Evolutionary conservation across 2,329 filamentous ascomycete species (phyloP).

Genomic region (Alternaria sp.): DNA sequence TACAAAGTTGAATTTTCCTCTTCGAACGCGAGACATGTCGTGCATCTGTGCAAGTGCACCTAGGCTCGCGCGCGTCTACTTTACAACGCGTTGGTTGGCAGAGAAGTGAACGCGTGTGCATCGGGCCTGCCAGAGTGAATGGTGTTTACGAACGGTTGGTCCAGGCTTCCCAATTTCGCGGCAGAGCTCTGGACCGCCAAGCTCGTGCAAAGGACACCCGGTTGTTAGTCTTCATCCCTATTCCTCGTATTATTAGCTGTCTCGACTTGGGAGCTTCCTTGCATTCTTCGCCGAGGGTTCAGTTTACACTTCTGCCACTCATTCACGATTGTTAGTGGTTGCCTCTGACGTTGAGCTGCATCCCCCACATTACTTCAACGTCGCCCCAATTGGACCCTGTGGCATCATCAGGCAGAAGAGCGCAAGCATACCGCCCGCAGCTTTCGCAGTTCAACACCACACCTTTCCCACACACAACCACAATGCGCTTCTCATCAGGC

Average conservation of each 20-base stretch:
- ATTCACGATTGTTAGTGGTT: slow-evolving; percentile 17
- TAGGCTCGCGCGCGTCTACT: neutral
- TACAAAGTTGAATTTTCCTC: neutral
- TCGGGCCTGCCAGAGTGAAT: neutral
- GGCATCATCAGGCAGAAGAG: slow-evolving; percentile 31
- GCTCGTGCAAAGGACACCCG: slow-evolving; percentile 3
- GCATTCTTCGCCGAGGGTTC: neutral
- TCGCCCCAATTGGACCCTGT: slow-evolving; percentile 29
- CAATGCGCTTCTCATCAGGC: slow-evolving; percentile 62
- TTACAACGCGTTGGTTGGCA: neutral
- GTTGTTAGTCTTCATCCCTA: slow-evolving; percentile 13
- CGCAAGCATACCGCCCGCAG: slow-evolving; percentile 13
- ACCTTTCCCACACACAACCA: slow-evolving; percentile 34
- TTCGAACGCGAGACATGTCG: neutral
- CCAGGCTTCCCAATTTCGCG: slow-evolving; percentile 19
- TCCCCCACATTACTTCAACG: slow-evolving; percentile 29
- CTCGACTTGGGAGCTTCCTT: neutral
- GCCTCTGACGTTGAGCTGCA: slow-evolving; percentile 19
- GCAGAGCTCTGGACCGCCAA: slow-evolving; percentile 15
- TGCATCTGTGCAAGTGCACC: neutral
- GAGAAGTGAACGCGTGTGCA: neutral
- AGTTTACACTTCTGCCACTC: slow-evolving; percentile 10
- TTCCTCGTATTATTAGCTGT: slow-evolving; percentile 12
- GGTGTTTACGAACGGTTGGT: slow-evolving; percentile 13
- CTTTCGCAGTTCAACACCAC: slow-evolving; percentile 13